A percentile compares a stretch with the other conserved stretches of the same genome.
phyloP scores from a whole-genome alignment of 1,284 basidiomycete species.

The Tilletiopsis washingtonensis region DNA sequence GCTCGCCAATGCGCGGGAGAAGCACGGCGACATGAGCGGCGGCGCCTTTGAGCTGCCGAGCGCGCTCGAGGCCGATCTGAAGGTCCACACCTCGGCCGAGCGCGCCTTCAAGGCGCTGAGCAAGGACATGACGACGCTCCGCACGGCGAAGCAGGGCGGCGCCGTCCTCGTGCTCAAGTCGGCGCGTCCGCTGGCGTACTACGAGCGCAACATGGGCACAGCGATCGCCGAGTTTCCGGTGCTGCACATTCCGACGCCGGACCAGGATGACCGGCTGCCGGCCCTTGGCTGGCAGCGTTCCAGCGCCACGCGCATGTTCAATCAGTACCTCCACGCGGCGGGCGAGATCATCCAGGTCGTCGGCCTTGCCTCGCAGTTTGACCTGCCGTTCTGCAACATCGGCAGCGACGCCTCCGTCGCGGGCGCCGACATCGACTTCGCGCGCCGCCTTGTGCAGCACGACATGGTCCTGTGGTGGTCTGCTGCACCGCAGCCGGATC shows the following conservation, averaged over 20 bases:
- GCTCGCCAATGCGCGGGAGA: slow-evolving; percentile 45
- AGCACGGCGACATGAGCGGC: slow-evolving; percentile 22
- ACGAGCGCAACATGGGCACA: slow-evolving; percentile 66
- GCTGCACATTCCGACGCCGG: slow-evolving; percentile 71
- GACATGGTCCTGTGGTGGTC: slow-evolving; percentile 98
- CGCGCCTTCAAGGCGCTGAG: slow-evolving; percentile 79
- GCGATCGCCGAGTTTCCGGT: slow-evolving; percentile 72
- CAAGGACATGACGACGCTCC: slow-evolving; percentile 66
- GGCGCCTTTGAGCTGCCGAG: slow-evolving; percentile 61
- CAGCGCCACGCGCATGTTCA: slow-evolving; percentile 62
- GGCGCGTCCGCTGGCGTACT: slow-evolving; percentile 73
- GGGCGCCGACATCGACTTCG: slow-evolving; percentile 83
- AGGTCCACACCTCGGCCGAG: slow-evolving; percentile 69
- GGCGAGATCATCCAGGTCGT: slow-evolving; percentile 74
- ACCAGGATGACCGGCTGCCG: slow-evolving; percentile 58
- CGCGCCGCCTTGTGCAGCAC: slow-evolving; percentile 72
- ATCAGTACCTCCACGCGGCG: slow-evolving; percentile 71
- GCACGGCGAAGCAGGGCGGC: slow-evolving; percentile 61
- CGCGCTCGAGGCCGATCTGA: slow-evolving; percentile 62
- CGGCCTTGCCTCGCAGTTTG: slow-evolving; percentile 78
- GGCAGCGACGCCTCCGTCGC: slow-evolving; percentile 71
- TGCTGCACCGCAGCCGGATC: slow-evolving; percentile 64
- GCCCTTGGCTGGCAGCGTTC: slow-evolving; percentile 55
- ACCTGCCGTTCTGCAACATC: slow-evolving; percentile 81
- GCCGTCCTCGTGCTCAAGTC: slow-evolving; percentile 76